Conservation (phyloP, 1,284 basidiomycete species). For the Tilletia walkeri region DNA sequence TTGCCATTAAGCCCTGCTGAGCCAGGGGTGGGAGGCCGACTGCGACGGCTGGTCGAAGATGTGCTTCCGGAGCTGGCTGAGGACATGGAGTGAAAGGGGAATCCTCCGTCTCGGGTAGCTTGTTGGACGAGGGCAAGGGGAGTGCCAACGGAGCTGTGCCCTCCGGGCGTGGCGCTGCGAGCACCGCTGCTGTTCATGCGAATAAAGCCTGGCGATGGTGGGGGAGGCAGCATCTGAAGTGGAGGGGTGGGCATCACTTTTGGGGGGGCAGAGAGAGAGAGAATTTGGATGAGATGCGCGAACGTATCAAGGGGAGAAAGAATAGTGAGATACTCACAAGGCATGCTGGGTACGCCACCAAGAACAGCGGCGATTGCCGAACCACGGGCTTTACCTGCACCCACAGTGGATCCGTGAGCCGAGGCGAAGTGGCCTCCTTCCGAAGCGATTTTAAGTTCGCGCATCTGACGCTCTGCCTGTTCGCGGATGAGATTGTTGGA, state of each 20-base stretch:
- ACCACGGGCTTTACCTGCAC: slow-evolving; percentile 31
- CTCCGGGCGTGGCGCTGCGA: neutral
- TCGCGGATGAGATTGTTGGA: slow-evolving; percentile 19
- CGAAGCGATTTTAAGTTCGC: slow-evolving; percentile 33
- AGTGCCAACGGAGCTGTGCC: neutral
- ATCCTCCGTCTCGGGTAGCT: slow-evolving; percentile 9
- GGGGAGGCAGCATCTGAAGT: slow-evolving; percentile 44
- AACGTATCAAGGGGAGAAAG: neutral
- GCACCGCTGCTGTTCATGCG: neutral
- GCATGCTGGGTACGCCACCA: slow-evolving; percentile 46
- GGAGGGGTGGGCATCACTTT: slow-evolving; percentile 42
- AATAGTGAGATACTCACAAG: slow-evolving; percentile 18
- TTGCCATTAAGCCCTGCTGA: neutral
- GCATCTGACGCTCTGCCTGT: slow-evolving; percentile 17
- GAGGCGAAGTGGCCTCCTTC: slow-evolving; percentile 22
- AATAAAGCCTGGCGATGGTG: slow-evolving; percentile 30
- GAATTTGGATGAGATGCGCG: neutral
- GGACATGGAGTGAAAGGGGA: neutral
- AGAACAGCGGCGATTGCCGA: slow-evolving; percentile 37
- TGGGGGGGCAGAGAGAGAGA: neutral
- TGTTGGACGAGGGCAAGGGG: slow-evolving; percentile 15
- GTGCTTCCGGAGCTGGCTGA: slow-evolving; percentile 1
- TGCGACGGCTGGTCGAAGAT: neutral
- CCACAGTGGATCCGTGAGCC: neutral
- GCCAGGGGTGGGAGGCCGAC: slow-evolving; percentile 8